Base-by-base conservation (phyloP, 73 alveolate genomes). In the Paramecium sexaurelia region DNA sequence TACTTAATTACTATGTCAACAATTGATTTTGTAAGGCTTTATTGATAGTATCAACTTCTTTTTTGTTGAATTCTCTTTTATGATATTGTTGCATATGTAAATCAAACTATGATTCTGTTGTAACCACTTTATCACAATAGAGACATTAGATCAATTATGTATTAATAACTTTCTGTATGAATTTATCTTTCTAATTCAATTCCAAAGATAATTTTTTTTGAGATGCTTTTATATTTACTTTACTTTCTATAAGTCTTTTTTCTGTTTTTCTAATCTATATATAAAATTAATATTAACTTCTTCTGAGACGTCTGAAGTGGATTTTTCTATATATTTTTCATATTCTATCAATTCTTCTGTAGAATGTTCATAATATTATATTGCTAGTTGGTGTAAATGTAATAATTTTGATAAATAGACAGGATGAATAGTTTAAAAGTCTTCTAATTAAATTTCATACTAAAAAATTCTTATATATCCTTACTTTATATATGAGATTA, bases 301-400 rank as follows among this genome's bases (percentile, higher is more conserved):
- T 29, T 29, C 51, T 29, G 6, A 9, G 4, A 15, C 26, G 7
- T 61, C 83, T 29, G 7, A 29, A 26, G 39, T 26, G 1, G 8
- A 13, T 10, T 61, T 61, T 29, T 26, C 8, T 1, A 22, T 32
- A 8, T 29, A 61, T 29, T 61, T 29, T 61, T 61, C 83, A 61
- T 61, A 61, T 24, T 61, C 83, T 0, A 13, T 29, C 9, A 61
- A 61, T 24, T 61, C 83, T 11, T 61, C 83, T 22, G 83, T 61
- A 5, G 83, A 61, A 6, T 61, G 83, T 61, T 61, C 83, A 61
- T 61, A 61, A 61, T 61, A 61, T 61, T 61, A 13, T 19, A 61
- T 61, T 61, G 83, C 83, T 61, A 61, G 26, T 61, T 61, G 7
- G 43, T 61, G 83, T 32, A 61, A 11, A 61, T 61, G 83, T 27